Evolutionary conservation across 108 stramenopile genomes (phyloP).

Genomic region (Cyclotella choctawhatcheeana): DNA sequence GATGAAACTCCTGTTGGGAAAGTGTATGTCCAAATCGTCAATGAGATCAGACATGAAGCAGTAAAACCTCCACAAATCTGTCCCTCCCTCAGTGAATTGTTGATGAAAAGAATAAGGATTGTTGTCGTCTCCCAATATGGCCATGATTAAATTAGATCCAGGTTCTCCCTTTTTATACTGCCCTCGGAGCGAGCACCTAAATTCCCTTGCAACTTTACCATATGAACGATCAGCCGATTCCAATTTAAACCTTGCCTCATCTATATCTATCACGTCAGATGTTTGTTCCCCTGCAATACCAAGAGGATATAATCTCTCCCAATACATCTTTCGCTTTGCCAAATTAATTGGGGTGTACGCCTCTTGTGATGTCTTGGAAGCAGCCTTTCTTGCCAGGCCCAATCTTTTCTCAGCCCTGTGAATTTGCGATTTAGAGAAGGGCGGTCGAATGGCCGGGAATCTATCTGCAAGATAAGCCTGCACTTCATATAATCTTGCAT

Average conservation of each 20-base stretch:
- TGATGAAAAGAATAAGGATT: background rate
- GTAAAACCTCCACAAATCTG: background rate
- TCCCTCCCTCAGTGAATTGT: slow-evolving; percentile 6
- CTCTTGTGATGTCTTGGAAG: slow-evolving; percentile 5
- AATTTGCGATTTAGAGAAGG: slow-evolving; percentile 15
- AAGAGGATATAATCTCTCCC: slow-evolving; percentile 1
- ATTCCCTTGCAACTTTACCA: background rate
- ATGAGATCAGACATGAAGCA: slow-evolving; percentile 5
- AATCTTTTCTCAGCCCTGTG: slow-evolving; percentile 8
- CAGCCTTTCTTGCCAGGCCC: slow-evolving; percentile 12
- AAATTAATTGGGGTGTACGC: slow-evolving; percentile 14
- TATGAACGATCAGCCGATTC: background rate
- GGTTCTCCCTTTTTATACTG: background rate
- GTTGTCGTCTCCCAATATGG: background rate
- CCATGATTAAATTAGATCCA: slow-evolving; percentile 3
- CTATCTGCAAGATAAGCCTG: background rate
- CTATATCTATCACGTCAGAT: slow-evolving; percentile 16
- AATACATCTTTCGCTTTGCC: background rate
- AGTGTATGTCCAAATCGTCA: background rate
- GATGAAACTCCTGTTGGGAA: background rate
- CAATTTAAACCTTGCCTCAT: slow-evolving; percentile 17
- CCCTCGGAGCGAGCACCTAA: background rate
- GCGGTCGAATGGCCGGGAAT: background rate
- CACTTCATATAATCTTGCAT: background rate
- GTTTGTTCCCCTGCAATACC: background rate